Conservation (phyloP, 306 rosid species). For the Vigna trinervia region DNA sequence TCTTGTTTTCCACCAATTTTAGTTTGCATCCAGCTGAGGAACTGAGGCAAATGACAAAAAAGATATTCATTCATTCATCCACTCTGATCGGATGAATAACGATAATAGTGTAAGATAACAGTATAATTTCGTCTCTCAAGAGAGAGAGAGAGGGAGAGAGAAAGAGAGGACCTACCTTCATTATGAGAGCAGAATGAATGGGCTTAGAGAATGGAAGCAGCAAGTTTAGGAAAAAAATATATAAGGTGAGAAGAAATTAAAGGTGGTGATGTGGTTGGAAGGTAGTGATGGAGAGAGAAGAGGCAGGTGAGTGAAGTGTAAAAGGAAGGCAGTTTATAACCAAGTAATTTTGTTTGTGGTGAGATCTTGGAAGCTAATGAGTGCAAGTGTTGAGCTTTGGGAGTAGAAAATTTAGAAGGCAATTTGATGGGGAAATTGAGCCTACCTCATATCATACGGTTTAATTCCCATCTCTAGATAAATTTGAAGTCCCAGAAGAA, state of each 20-base stretch:
- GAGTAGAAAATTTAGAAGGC: constrained; percentile 45
- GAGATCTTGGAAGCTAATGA: constrained; percentile 44
- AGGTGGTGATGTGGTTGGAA: constrained; percentile 24
- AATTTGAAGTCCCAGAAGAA: too few species aligned
- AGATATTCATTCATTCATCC: not conserved
- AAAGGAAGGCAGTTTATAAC: not conserved
- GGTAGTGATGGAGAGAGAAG: constrained; percentile 14
- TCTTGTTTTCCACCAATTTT: constrained; percentile 64
- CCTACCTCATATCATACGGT: not conserved
- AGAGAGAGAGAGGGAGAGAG: not conserved
- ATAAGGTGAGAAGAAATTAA: constrained; percentile 1
- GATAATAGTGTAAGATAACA: constrained; percentile 3
- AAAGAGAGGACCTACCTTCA: constrained; percentile 58
- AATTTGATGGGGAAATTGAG: constrained; percentile 39
- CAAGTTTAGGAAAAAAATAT: not conserved
- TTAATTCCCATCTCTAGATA: too few species aligned
- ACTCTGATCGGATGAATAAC: not conserved
- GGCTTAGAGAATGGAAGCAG: not conserved
- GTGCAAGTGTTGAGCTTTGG: constrained; percentile 45
- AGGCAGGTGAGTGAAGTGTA: not conserved
- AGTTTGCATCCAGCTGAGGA: constrained; percentile 76
- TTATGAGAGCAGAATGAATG: constrained; percentile 41
- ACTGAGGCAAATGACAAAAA: constrained; percentile 51
- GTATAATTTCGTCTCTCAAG: not conserved
- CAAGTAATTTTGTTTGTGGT: constrained; percentile 16